A percentile compares a stretch with the other conserved stretches of the same genome.
Evolutionary conservation across 768 basidiomycete species (phyloP).

Genomic region (Termitomyces titanicus): DNA sequence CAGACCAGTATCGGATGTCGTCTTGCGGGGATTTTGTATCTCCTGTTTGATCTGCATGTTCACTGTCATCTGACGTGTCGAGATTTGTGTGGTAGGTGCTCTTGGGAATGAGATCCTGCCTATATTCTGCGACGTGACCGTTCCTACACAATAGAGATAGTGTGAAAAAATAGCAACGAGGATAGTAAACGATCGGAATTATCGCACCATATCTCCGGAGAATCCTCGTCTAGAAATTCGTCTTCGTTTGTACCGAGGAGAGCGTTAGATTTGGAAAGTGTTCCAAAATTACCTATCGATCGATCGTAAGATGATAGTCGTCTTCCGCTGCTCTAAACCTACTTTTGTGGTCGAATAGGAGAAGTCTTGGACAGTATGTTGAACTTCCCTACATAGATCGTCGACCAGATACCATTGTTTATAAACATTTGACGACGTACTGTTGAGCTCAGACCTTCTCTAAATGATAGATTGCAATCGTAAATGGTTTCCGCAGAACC

Average conservation of each 20-base stretch:
- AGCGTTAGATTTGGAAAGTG: constrained; percentile 40
- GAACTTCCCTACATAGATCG: constrained; percentile 35
- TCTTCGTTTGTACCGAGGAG: constrained; percentile 32
- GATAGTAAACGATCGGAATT: constrained; percentile 1
- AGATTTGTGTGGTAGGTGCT: constrained; percentile 52
- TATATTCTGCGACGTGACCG: constrained; percentile 44
- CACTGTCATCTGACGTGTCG: constrained; percentile 21
- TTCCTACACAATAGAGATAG: constrained; percentile 28
- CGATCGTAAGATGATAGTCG: not conserved
- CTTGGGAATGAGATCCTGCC: constrained; percentile 47
- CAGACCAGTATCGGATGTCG: constrained; percentile 62
- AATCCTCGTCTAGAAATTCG: constrained; percentile 10
- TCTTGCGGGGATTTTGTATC: constrained; percentile 12
- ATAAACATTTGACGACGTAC: constrained; percentile 30
- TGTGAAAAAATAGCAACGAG: not conserved
- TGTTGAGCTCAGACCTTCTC: constrained; percentile 49
- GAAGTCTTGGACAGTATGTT: constrained; percentile 56
- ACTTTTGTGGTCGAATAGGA: constrained; percentile 71
- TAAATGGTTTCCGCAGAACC: constrained; percentile 40
- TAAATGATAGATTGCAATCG: constrained; percentile 60
- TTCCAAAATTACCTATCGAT: constrained; percentile 60
- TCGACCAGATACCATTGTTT: not conserved
- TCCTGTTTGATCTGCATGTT: not conserved
- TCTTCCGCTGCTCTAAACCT: constrained; percentile 5
- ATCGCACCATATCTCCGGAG: constrained; percentile 16